Base-by-base conservation (phyloP, 2,329 filamentous ascomycete species). In the Diplodia intermedia region DNA sequence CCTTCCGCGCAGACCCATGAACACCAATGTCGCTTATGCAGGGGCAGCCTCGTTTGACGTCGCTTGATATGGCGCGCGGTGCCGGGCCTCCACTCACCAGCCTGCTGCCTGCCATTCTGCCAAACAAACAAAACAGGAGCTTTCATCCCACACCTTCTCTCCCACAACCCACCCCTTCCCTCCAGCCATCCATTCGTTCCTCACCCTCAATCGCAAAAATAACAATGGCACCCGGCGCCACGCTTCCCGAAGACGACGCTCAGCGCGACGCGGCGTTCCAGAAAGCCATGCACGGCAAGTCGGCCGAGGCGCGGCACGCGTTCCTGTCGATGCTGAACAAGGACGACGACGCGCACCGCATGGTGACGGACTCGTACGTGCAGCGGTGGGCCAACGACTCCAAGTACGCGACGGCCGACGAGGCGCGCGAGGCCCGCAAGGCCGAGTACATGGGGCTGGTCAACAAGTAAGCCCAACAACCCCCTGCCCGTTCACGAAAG, bases 381-480 rank as follows among this genome's bases (percentile, higher is more conserved):
- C 96, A 96, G 86, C 93, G 97, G 79, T 97, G 92, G 91, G 93
- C 97, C 80, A 91, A 94, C 83, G 93, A 96, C 82, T 81, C 83
- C 74, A 93, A 95, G 79, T 97, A 97, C 83, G 97, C 94, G 53
- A 91, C 84, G 56, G 89, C 86, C 71, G 86, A 90, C 52, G 95
- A 99, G 86, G 98, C 94, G 1, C 88, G 90, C 66, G 92, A 90
- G 75, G 90, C 87, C 73, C 89, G 94, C 20, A 77, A 93, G 90
- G 86, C 91, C 72, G 92, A 97, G 82, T 98, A 98, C 80, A 94
- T 94, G 66, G 96, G 93, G 43, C 83, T 98, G 89, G 92, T 85
- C 93, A 97, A 90, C 94, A 86, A 74, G 90, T 86, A 50, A 5
- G n/a, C 67, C 26, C 2, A 26, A 4, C 26, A 3, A 3, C 26